Base-by-base conservation (phyloP, 257 asterid species). In the Ehretia macrophylla region DNA sequence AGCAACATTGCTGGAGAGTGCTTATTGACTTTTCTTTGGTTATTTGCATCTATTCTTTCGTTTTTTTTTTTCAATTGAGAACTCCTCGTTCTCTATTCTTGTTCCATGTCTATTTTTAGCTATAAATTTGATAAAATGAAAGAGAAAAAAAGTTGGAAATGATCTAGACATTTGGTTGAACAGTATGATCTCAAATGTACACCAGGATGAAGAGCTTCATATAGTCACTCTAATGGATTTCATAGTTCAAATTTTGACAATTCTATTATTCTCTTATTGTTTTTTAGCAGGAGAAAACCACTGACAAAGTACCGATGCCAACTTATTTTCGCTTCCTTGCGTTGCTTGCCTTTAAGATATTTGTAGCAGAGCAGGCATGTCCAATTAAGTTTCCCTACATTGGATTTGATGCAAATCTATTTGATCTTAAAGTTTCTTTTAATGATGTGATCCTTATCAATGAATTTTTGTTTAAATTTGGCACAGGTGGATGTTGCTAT, bases 291-390 rank as follows among this genome's bases (percentile, higher is more conserved):
- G 85, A 74, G 58, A 79, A 84, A 68, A 22, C 85, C 68, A 63
- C 77, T 0, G 90, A 81, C 38, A 96, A 80, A 64, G 74, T 88
- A 79, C 95, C 98, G 54, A 86, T 92, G 97, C 98, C 97, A 53
- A 85, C 93, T 54, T 83, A 88, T 61, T 92, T 92, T 80, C 96
- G 89, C 79, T 92, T 92, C 75, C 97, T 92, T 64, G 86, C 95
- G 0, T 76, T 86, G 17, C 66, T 92, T 81, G 98, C 96, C 65
- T 75, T 92, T 42, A 88, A 84, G 73, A 82, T 84, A 49, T 92
- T 92, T 84, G 70, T 69, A 44, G 62, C 67, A 62, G 98, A 88
- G 68, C 78, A 84, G 95, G 98, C 88, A 64, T 58, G 40, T 16
- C 55, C 17, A 55, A 27, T 19, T 27, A 40, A 32, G 50, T 60